A percentile compares a stretch with the other conserved stretches of the same genome.
Evolutionary conservation across 1,284 basidiomycete species (phyloP).

Genomic region (Papiliotrema terrestris): DNA sequence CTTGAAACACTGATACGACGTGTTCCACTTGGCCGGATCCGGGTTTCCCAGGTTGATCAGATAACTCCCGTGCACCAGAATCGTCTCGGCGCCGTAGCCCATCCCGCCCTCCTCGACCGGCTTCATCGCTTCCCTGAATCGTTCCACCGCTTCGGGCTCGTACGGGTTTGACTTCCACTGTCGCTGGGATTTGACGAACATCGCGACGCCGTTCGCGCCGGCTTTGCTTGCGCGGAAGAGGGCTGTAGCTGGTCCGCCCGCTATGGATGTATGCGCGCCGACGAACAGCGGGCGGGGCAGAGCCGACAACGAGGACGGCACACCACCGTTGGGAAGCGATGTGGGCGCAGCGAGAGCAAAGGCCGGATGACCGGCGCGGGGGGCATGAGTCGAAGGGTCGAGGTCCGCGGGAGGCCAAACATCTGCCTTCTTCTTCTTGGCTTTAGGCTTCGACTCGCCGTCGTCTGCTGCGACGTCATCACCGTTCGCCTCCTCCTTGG

Average conservation of each 20-base stretch:
- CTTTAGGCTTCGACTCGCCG: slow-evolving; percentile 12
- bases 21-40: slow-evolving; percentile 66
- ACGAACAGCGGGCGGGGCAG: slow-evolving; percentile 44
- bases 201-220: slow-evolving; percentile 74
- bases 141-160: slow-evolving; percentile 53
- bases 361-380: slow-evolving; percentile 35
- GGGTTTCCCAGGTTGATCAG: slow-evolving; percentile 68
- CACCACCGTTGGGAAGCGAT: slow-evolving; percentile 18
- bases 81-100: slow-evolving; percentile 58
- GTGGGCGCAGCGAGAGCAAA: slow-evolving; percentile 16
- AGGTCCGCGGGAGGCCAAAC: slow-evolving; percentile 41
- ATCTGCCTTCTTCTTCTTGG: slow-evolving; percentile 8
- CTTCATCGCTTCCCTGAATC: slow-evolving; percentile 60
- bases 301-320: slow-evolving; percentile 10
- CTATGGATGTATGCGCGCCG: slow-evolving; percentile 77
- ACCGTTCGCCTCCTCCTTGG: neutral
- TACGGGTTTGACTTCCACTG: slow-evolving; percentile 69
- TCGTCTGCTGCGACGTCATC: neutral
- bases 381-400: slow-evolving; percentile 26
- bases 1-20: slow-evolving; percentile 74
- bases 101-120: slow-evolving; percentile 50
- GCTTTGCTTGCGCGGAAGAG: slow-evolving; percentile 67
- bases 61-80: slow-evolving; percentile 80
- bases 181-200: slow-evolving; percentile 79
- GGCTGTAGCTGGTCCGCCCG: slow-evolving; percentile 72